phyloP scores from a whole-genome alignment of 805 yeast species.

The Zygotorulaspora danielsina region DNA sequence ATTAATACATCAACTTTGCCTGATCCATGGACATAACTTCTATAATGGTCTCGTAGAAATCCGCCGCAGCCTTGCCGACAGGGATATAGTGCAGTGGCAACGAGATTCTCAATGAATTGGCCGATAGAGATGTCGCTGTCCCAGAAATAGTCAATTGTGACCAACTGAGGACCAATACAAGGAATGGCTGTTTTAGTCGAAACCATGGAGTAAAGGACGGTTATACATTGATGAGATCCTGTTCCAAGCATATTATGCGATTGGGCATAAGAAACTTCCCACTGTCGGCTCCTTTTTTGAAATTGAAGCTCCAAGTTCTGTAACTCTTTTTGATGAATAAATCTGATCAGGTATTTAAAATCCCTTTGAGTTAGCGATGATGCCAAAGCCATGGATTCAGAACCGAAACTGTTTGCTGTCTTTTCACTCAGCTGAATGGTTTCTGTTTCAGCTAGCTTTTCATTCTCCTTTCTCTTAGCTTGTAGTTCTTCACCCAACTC shows the following conservation, averaged over 20 bases:
- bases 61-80: slow-evolving; percentile 86
- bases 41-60: slow-evolving; percentile 63
- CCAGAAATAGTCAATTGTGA: slow-evolving; percentile 81
- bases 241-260: slow-evolving; percentile 62
- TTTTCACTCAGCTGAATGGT: slow-evolving; percentile 6
- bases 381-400: slow-evolving; percentile 23
- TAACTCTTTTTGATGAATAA: slow-evolving; percentile 33
- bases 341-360: slow-evolving; percentile 30
- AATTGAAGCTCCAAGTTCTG: slow-evolving; percentile 33
- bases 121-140: slow-evolving; percentile 90
- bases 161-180: slow-evolving; percentile 85
- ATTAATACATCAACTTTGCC: slow-evolving; percentile 77
- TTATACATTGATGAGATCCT: slow-evolving; percentile 70
- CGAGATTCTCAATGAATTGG: slow-evolving; percentile 75
- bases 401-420: slow-evolving; percentile 12
- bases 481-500: slow-evolving; percentile 43
- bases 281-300: slow-evolving; percentile 45
- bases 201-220: slow-evolving; percentile 75
- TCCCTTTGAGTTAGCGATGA: slow-evolving; percentile 36
- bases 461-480: slow-evolving; percentile 25
- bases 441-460: slow-evolving; percentile 19
- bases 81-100: slow-evolving; percentile 56
- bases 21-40: slow-evolving; percentile 83
- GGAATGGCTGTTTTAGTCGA: slow-evolving; percentile 84
- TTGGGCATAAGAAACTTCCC: slow-evolving; percentile 58